These are phyloP conservation scores for Colletotrichum liriopes DNA, from an alignment of 2,329 filamentous ascomycete genomes.

Conservation along the genomic window DNA sequence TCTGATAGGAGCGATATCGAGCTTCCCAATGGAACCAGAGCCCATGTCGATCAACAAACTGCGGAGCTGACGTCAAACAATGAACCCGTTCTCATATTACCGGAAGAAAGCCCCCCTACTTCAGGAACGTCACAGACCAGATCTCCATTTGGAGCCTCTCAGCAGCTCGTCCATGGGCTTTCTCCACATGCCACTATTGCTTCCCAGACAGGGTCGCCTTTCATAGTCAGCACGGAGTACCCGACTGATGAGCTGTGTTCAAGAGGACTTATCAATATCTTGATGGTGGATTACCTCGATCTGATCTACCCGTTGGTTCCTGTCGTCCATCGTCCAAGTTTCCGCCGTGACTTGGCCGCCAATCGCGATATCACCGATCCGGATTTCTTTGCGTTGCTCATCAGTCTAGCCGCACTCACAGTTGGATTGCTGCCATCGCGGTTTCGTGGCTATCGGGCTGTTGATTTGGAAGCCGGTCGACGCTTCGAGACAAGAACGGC, in stretches of 20 bases:
- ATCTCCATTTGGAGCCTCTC: slow-evolving; percentile 7
- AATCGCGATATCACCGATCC: slow-evolving; percentile 46
- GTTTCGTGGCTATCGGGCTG: slow-evolving; percentile 46
- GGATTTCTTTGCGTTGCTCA: slow-evolving; percentile 47
- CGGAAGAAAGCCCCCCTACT: not conserved
- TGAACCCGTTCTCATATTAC: slow-evolving; percentile 22
- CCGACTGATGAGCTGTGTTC: slow-evolving; percentile 49
- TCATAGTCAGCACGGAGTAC: slow-evolving; percentile 13
- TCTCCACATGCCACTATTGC: slow-evolving; percentile 8
- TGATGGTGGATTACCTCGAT: slow-evolving; percentile 48
- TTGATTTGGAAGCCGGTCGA: slow-evolving; percentile 42
- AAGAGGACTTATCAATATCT: slow-evolving; percentile 43
- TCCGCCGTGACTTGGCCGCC: slow-evolving; percentile 45
- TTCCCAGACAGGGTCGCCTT: slow-evolving; percentile 13
- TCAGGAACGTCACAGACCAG: slow-evolving; percentile 10
- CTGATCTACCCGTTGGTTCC: slow-evolving; percentile 48
- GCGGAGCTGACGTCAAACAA: slow-evolving; percentile 5
- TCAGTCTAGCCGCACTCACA: slow-evolving; percentile 47
- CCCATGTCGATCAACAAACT: not conserved
- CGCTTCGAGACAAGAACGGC: slow-evolving; percentile 47
- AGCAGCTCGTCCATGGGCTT: not conserved
- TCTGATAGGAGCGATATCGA: slow-evolving; percentile 31
- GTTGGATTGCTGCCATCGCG: slow-evolving; percentile 49
- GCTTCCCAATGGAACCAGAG: not conserved
- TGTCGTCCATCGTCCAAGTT: slow-evolving; percentile 47